phyloP scores from a whole-genome alignment of 192 early-diverging fungal genomes.

The Entomortierella parvispora region DNA sequence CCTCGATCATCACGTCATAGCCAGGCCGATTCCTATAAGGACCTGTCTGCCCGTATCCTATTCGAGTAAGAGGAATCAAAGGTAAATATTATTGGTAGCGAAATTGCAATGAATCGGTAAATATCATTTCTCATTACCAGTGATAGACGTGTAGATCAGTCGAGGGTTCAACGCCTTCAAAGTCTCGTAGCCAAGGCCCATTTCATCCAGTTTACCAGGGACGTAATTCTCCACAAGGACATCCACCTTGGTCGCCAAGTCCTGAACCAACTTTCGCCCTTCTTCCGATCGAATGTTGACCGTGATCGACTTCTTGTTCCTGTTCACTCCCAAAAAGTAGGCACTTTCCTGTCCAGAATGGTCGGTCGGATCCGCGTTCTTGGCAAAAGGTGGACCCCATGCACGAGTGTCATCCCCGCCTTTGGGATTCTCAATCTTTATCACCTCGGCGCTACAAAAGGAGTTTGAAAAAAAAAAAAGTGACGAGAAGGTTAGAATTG shows the following conservation, averaged over 20 bases:
- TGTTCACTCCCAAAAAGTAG: slow-evolving; percentile 90
- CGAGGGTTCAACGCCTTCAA: slow-evolving; percentile 72
- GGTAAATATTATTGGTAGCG: no score
- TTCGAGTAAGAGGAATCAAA: slow-evolving; percentile 9
- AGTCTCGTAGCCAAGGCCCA: slow-evolving; percentile 80
- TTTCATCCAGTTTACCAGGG: slow-evolving; percentile 83
- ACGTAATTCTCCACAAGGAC: slow-evolving; percentile 92
- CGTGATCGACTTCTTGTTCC: slow-evolving; percentile 91
- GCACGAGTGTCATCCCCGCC: slow-evolving; percentile 87
- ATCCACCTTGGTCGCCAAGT: slow-evolving; percentile 75
- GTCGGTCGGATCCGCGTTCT: slow-evolving; percentile 33
- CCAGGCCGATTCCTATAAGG: slow-evolving; percentile 81
- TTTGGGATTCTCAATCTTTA: slow-evolving; percentile 86
- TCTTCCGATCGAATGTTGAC: slow-evolving; percentile 77
- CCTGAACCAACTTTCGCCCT: slow-evolving; percentile 70
- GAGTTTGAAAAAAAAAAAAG: background rate
- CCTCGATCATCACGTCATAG: slow-evolving; percentile 89
- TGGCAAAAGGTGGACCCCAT: slow-evolving; percentile 79
- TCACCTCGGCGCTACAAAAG: slow-evolving; percentile 77
- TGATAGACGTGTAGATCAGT: slow-evolving; percentile 87
- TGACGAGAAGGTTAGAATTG: background rate
- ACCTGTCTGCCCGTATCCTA: slow-evolving; percentile 86
- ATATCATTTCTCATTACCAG: slow-evolving; percentile 40
- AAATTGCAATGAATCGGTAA: slow-evolving; percentile 1
- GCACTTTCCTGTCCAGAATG: slow-evolving; percentile 66